Conservation (phyloP, 176 grass and related monocot species). For the maize (Zea mays) region DNA sequence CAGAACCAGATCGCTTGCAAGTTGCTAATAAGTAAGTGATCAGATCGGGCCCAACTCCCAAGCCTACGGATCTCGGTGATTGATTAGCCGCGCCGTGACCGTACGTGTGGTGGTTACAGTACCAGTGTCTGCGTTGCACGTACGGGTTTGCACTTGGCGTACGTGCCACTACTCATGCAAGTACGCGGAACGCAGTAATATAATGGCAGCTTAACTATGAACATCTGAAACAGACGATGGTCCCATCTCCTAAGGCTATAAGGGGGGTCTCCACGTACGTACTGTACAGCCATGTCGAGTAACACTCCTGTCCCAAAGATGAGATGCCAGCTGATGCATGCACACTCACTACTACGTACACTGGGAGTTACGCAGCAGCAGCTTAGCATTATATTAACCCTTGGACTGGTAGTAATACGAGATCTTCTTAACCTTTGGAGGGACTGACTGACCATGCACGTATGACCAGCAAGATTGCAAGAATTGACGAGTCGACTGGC, state of each 20-base stretch:
- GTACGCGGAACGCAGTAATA: constrained; percentile 1
- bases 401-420: not conserved
- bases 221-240: not conserved
- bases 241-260: too few species aligned
- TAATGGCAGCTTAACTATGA: not conserved
- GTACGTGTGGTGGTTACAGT: not conserved
- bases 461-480: too few species aligned
- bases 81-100: not conserved
- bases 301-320: not conserved
- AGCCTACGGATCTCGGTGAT: not conserved
- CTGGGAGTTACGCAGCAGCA: not conserved
- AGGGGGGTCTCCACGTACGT: not conserved
- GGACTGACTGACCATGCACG: too few species aligned
- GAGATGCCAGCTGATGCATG: not conserved
- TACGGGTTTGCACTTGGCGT: constrained; percentile 3
- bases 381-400: not conserved
- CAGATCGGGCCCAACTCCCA: too few species aligned
- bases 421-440: too few species aligned
- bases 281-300: not conserved
- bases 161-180: not conserved
- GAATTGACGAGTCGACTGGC: too few species aligned
- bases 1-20: too few species aligned
- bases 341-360: too few species aligned
- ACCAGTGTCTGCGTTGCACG: not conserved
- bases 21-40: too few species aligned